Percentiles rank a stretch among this genome's conserved stretches.
phyloP scores from a whole-genome alignment of 495 filamentous ascomycete genomes.

The Aspergillus panamensis region DNA sequence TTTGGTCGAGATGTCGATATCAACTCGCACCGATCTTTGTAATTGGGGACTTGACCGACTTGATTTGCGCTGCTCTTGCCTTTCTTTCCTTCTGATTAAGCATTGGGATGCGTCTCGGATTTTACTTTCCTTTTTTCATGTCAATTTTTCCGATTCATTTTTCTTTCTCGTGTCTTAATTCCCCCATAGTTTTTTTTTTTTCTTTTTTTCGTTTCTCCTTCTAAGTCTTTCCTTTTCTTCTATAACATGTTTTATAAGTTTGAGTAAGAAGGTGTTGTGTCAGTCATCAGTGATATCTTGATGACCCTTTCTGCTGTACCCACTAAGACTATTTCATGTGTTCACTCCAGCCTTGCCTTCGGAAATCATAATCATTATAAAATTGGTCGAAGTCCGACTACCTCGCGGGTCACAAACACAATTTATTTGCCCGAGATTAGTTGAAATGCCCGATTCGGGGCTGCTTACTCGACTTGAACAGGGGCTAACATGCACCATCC shows the following conservation, averaged over 20 bases:
- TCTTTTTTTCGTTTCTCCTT: constrained; percentile 9
- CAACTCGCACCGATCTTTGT: constrained; percentile 1
- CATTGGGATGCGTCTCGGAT: constrained; percentile 32
- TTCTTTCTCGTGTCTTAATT: constrained; percentile 9
- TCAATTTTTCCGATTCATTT: constrained; percentile 8
- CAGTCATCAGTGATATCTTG: not conserved
- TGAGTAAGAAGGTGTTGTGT: not conserved
- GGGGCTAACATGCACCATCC: too few species aligned
- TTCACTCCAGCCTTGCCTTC: not conserved
- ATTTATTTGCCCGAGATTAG: too few species aligned
- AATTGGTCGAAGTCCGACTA: too few species aligned
- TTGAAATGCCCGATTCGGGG: too few species aligned
- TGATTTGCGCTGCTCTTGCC: constrained; percentile 22
- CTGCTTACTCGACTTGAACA: too few species aligned
- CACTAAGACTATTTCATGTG: not conserved
- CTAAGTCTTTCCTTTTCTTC: constrained; percentile 1
- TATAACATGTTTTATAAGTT: not conserved
- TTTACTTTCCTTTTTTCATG: constrained; percentile 26
- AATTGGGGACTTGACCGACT: constrained; percentile 17
- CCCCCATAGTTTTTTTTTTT: constrained; percentile 19
- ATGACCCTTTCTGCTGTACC: not conserved
- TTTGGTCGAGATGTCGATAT: constrained; percentile 15
- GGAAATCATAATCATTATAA: not conserved
- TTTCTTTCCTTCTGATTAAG: constrained; percentile 23
- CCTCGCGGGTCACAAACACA: too few species aligned